Base-by-base conservation (phyloP, 1,284 basidiomycete genomes). In the Moesziomyces aphidis region DNA sequence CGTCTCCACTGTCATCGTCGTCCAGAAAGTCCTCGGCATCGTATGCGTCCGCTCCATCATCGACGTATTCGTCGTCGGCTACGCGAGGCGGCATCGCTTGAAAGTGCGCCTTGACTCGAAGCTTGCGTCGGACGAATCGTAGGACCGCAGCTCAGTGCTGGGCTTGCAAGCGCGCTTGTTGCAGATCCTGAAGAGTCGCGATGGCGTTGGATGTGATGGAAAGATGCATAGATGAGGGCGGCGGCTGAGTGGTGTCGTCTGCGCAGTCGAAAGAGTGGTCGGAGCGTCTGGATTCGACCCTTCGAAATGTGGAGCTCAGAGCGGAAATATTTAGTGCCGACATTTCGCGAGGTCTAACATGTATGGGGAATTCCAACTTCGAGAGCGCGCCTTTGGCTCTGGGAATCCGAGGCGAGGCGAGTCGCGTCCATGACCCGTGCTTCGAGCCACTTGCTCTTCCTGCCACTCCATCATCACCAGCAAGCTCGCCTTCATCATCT, bases 1-100 rank as follows among this genome's bases (percentile, higher is more conserved):
- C 75, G 53, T 77, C 75, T 10, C 71, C 75, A 36, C 59, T 64
- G 53, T 73, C 71, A 47, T 77, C 75, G 45, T 77, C 75, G 34
- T 77, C 75, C 22, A 77, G 60, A 23, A 61, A 77, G 45, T 73
- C 75, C 44, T 77, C 75, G 24, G 64, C 66, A 44, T 73, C 74
- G 48, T 76, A 67, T 24, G 52, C 60, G 31, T 70, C 69, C 28
- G 63, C 61, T 19, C 67, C 74, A 21, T 64, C 71, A 42, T 70
- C 65, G 22, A 73, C 59, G 46, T 73, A 77, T 48, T 69, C 74
- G 28, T 73, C 74, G 42, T 73, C 74, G 19, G 58, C 63, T 59
- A 60, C 57, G 26, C 63, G 57, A n/a, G 71, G 74, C 22, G 73
- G 63, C 63, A 75, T 70, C 5, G 17, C 31, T 3, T 34, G 6